Evolutionary conservation across 2,329 filamentous ascomycete genomes (phyloP), one percentile per base, ranked within the genome.

Genomic region (Neopestalotiopsis rosae): DNA sequence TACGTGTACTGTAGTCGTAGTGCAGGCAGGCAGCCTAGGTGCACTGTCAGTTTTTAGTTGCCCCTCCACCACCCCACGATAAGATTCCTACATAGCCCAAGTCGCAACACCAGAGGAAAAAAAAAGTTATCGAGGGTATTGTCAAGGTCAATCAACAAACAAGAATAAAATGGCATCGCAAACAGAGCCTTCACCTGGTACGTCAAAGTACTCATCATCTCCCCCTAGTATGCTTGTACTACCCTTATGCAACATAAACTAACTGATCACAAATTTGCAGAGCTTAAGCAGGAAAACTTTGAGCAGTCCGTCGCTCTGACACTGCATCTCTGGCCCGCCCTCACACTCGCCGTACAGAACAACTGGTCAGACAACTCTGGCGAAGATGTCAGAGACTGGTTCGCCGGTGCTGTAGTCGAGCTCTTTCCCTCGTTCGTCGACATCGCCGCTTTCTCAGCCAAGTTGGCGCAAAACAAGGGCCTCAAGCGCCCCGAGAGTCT

Each of bases 311-410:
- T 98, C 75, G 94, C 94, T 79, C 91, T 96, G 79, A 85, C 92
- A 58, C 89, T 99, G 73, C 90, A 95, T 84, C 89, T 93, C 77
- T 99, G 96, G 96, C 91, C 92, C 7, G 92, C 94, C 40, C 91
- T 99, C 67, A 92, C 92, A 63, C 90, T 97, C 77, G 94, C 96
- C 61, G 93, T 98, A 59, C 89, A 93, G 79, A 94, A 94, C 80
- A 87, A 90, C 82, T 97, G 95, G 92, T 96, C 95, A 75, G 96
- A 95, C 2, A 90, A 93, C 56, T 90, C 94, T 77, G 92, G 90
- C 28, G 81, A 86, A 70, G 94, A 97, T 81, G 98, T 98, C 85
- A 92, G 95, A 76, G 95, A 97, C 86, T 98, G 95, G 95, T 93
- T 99, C 76, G 95, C 93, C 65, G 95, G 94, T 72, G 93, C 92